Conservation (phyloP, 306 rosid species). For the Trichosanthes truncata region DNA sequence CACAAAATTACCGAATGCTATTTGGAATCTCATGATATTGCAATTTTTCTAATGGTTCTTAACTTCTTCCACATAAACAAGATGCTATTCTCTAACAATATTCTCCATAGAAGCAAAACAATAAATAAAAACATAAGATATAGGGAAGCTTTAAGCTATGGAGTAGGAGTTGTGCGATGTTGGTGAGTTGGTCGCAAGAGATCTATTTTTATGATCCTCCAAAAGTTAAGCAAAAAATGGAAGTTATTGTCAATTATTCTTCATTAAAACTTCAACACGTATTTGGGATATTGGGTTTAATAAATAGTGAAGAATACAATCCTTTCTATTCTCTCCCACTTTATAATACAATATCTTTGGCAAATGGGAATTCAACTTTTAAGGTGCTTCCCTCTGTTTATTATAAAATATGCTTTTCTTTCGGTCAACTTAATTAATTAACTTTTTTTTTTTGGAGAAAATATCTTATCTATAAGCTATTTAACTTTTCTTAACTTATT, state of each 20-base stretch:
- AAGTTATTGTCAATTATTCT: background rate
- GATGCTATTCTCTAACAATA: too few species aligned
- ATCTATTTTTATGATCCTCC: background rate
- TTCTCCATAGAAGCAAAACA: too few species aligned
- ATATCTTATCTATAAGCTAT: background rate
- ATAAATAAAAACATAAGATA: background rate
- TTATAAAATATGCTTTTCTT: background rate
- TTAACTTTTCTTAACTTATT: background rate
- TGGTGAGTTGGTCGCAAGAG: background rate
- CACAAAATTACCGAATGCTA: too few species aligned
- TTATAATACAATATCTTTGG: conserved; percentile 34
- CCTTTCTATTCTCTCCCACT: conserved; percentile 19
- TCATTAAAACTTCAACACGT: conserved; percentile 26
- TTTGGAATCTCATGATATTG: too few species aligned
- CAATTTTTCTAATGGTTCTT: too few species aligned
- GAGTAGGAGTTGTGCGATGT: background rate
- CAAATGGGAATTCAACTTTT: conserved; percentile 62
- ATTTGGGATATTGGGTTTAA: conserved; percentile 23
- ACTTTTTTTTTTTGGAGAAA: background rate
- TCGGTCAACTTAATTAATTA: background rate
- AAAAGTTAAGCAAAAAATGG: background rate
- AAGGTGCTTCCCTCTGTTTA: conserved; percentile 19
- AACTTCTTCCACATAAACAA: too few species aligned
- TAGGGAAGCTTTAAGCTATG: background rate
- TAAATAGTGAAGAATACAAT: conserved; percentile 30